Percentiles rank a stretch among this genome's conserved stretches.
Evolutionary conservation across 225 moss, liverwort and hornwort species (phyloP).

Genomic region (Ulota crispa): DNA sequence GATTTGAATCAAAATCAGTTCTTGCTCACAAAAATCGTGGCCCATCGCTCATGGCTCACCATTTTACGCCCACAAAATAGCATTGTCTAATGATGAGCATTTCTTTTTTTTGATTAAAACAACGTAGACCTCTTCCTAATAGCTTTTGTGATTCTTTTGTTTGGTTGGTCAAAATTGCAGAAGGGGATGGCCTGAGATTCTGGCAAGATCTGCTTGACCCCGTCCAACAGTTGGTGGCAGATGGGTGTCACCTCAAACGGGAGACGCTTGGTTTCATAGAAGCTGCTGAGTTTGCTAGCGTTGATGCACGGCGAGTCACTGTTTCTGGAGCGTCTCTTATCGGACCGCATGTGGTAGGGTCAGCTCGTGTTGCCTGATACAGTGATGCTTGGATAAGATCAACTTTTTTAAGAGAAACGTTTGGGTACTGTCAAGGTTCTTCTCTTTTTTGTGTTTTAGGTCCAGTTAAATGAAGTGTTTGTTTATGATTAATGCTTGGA

Average conservation of each 20-base stretch:
- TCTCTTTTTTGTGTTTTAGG: too few relatives aligned
- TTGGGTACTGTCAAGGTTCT: too few relatives aligned
- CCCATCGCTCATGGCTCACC: too few relatives aligned
- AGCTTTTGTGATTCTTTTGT: background rate
- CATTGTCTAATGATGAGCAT: too few relatives aligned
- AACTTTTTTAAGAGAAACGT: too few relatives aligned
- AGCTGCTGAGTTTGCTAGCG: conserved; percentile 53
- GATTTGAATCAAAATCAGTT: too few relatives aligned
- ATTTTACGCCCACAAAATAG: too few relatives aligned
- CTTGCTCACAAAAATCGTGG: too few relatives aligned
- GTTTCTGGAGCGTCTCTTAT: conserved; percentile 48
- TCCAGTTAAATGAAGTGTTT: too few relatives aligned
- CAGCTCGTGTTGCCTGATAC: conserved; percentile 27
- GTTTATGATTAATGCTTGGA: too few relatives aligned
- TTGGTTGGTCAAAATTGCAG: conserved; percentile 40
- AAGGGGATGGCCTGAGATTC: conserved; percentile 58
- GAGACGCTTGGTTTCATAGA: conserved; percentile 62
- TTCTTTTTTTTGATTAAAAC: too few relatives aligned
- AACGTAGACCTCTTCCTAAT: background rate
- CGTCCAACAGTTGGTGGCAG: conserved; percentile 70
- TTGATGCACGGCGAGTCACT: conserved; percentile 46
- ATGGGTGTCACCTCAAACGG: conserved; percentile 75
- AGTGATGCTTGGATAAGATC: too few relatives aligned
- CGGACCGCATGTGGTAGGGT: conserved; percentile 67
- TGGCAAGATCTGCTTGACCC: conserved; percentile 79